Conservation (phyloP, 495 filamentous ascomycete species). For the Aspergillus biplanus region DNA sequence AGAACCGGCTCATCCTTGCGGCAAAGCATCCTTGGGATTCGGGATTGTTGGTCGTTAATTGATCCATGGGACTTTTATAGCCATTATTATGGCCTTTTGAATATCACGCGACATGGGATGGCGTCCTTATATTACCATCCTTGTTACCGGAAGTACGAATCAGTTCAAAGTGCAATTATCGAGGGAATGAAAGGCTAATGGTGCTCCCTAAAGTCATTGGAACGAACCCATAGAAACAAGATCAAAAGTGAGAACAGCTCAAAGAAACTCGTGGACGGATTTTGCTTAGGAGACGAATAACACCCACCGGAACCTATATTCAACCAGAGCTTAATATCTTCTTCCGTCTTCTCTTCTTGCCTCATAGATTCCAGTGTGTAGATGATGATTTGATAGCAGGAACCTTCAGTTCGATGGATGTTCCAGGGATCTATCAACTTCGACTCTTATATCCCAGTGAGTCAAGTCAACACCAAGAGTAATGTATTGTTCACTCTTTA, state of each 20-base stretch:
- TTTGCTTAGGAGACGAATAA: background rate
- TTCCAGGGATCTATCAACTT: background rate
- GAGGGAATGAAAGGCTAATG: too few relatives aligned
- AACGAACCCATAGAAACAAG: background rate
- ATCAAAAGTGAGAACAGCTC: background rate
- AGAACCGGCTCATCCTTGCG: too few relatives aligned
- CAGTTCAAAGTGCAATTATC: too few relatives aligned
- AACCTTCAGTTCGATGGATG: background rate
- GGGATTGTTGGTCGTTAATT: too few relatives aligned
- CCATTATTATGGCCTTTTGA: too few relatives aligned
- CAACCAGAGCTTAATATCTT: background rate
- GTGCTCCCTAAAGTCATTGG: too few relatives aligned
- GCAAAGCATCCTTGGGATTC: too few relatives aligned
- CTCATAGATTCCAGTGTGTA: background rate
- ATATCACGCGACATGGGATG: too few relatives aligned
- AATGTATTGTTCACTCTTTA: background rate
- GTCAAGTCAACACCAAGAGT: background rate
- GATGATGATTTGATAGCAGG: background rate
- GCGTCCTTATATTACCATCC: too few relatives aligned
- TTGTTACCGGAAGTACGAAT: too few relatives aligned
- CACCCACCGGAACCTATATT: background rate
- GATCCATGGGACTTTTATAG: too few relatives aligned
- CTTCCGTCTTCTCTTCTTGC: background rate
- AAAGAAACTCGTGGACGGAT: conserved; percentile 1
- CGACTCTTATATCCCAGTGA: background rate